Evolutionary conservation across 2,329 filamentous ascomycete species (phyloP), one percentile per base, ranked within the genome.

Genomic region (Botrytis paeoniae): DNA sequence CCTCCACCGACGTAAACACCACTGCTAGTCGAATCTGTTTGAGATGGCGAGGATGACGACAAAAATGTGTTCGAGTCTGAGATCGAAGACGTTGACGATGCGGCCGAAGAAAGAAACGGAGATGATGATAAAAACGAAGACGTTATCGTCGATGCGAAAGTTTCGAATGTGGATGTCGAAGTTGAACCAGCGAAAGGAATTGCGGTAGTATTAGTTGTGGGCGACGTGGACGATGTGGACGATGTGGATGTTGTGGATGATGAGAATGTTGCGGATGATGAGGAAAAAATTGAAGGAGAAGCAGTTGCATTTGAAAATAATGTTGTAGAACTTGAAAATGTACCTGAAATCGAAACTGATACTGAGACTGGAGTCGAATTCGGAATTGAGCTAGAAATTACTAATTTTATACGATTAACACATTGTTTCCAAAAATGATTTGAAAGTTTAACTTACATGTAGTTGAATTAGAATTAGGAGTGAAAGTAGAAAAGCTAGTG

Each of bases 391-490:
- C 75, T 78, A 70, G 76, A 75, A 75, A 80, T 80, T 80, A 79
- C 79, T 80, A 54, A 65, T 45, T n/a, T 54, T 60, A 54, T 73
- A 39, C 77, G 65, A 77, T 75, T 43, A 48, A 51, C 41, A 16
- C 18, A 62, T 73, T 59, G 48, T 22, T 78, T 18, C 14, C 35
- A 14, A 63, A 41, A 10, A 70, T 37, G 22, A 41, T 20, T 48
- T n/a, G 20, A n/a, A 43, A n/a, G 25, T 12, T n/a, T 32, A 48
- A 74, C 79, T 76, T 74, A 80, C 79, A 75, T 57, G 76, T 76
- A 57, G 78, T 79, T 64, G 78, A 78, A 80, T 80, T 81, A 78
- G 77, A 75, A 72, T 70, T 76, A 71, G 73, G 75, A 74, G 71
- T 71, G 73, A 77, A 71, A 18, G 78, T 79, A 72, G 78, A 70